phyloP scores from a whole-genome alignment of 2,329 filamentous ascomycete genomes.

The Aspergillus sp. region DNA sequence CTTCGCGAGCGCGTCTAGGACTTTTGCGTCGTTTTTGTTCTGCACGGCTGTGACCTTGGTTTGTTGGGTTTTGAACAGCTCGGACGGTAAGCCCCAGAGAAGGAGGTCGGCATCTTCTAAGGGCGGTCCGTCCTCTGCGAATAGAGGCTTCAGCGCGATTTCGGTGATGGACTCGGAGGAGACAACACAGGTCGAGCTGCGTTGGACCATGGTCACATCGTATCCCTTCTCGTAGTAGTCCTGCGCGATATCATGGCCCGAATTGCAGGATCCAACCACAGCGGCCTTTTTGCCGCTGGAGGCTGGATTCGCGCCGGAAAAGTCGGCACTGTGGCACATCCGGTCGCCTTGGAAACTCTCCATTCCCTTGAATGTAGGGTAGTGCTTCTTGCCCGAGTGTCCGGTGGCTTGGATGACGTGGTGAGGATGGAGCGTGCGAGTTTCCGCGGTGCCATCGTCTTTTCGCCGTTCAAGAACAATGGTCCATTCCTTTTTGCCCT shows the following conservation, averaged over 20 bases:
- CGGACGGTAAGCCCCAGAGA: slow-evolving; percentile 48
- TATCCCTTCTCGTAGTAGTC: slow-evolving; percentile 59
- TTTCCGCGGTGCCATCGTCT: slow-evolving; percentile 33
- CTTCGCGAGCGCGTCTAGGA: slow-evolving; percentile 39
- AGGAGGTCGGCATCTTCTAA: slow-evolving; percentile 58
- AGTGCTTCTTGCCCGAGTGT: slow-evolving; percentile 55
- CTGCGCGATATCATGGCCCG: slow-evolving; percentile 59
- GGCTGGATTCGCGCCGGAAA: slow-evolving; percentile 42
- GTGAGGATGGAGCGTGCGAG: slow-evolving; percentile 49
- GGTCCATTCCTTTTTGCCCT: slow-evolving; percentile 44
- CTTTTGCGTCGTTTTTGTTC: slow-evolving; percentile 24
- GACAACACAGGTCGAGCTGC: slow-evolving; percentile 56
- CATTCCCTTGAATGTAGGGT: slow-evolving; percentile 40
- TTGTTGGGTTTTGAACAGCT: slow-evolving; percentile 53
- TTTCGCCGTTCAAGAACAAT: slow-evolving; percentile 40
- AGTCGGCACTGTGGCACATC: slow-evolving; percentile 55
- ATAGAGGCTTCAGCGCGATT: slow-evolving; percentile 44
- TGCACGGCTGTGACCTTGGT: slow-evolving; percentile 34
- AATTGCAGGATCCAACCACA: slow-evolving; percentile 61
- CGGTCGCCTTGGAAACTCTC: slow-evolving; percentile 49
- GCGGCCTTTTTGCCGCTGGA: slow-evolving; percentile 51
- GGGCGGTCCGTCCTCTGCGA: slow-evolving; percentile 43
- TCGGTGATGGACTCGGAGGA: slow-evolving; percentile 46
- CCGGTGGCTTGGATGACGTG: slow-evolving; percentile 61
- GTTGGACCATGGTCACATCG: slow-evolving; percentile 60